Percentiles rank a stretch among this genome's conserved stretches.
Conservation (phyloP, 2,329 filamentous ascomycete species). For the Clarireedia paspali region DNA sequence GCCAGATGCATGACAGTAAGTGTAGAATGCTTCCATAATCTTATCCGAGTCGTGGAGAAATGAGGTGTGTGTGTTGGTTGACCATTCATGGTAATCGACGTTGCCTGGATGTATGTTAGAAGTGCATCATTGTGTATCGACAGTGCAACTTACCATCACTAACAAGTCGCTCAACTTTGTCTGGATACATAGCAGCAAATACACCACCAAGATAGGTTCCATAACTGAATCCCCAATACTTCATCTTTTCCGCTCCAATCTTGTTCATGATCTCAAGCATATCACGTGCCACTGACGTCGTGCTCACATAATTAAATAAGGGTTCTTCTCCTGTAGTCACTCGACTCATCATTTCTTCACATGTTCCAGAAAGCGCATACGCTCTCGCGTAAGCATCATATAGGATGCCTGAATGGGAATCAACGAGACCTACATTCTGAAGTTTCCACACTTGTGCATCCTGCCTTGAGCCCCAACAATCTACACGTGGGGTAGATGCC, state of each 20-base stretch:
- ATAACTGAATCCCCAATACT: conserved; percentile 46
- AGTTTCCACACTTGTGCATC: conserved; percentile 38
- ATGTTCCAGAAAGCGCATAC: conserved; percentile 37
- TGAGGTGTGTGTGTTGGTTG: conserved; percentile 32
- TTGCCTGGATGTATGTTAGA: conserved; percentile 39
- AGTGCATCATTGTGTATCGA: neutral
- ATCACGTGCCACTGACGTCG: conserved; percentile 28
- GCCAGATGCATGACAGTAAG: conserved; percentile 30
- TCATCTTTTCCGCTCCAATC: conserved; percentile 29
- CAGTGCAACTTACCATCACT: conserved; percentile 17
- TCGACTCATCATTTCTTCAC: conserved; percentile 12
- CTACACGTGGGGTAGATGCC: conserved; percentile 38
- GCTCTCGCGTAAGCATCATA: conserved; percentile 40
- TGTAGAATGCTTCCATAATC: conserved; percentile 24
- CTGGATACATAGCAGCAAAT: conserved; percentile 37
- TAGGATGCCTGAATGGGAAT: conserved; percentile 39
- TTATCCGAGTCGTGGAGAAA: conserved; percentile 31
- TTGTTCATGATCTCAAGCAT: conserved; percentile 30
- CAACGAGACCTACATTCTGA: conserved; percentile 37
- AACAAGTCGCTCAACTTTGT: conserved; percentile 35
- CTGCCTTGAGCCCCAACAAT: conserved; percentile 40
- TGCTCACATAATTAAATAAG: conserved; percentile 15
- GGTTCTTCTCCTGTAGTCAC: conserved; percentile 1
- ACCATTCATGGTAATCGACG: conserved; percentile 24
- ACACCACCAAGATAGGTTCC: conserved; percentile 37